Evolutionary conservation across 768 basidiomycete genomes (phyloP).

Genomic region (Russula abietina): DNA sequence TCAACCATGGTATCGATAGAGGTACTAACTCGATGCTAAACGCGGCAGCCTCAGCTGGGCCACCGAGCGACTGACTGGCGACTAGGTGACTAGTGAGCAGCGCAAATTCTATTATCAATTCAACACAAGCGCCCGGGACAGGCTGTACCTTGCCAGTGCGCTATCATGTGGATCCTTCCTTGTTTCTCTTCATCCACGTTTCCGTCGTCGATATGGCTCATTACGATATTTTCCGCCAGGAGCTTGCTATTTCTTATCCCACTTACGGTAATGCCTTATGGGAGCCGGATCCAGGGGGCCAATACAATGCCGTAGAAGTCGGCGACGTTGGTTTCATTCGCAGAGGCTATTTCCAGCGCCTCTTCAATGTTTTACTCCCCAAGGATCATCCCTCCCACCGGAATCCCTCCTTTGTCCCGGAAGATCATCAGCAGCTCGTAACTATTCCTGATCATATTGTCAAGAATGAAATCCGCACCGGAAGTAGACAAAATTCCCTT

Average conservation of each 20-base stretch:
- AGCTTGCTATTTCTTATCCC: not conserved
- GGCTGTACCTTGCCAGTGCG: too few species aligned
- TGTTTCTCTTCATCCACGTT: not conserved
- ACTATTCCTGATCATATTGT: not conserved
- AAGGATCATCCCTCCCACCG: not conserved
- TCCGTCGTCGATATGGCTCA: not conserved
- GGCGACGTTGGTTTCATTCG: slow-evolving; percentile 1
- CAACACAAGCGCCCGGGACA: not conserved
- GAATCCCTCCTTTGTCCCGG: not conserved
- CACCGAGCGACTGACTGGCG: too few species aligned
- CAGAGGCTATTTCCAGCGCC: not conserved
- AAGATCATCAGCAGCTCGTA: not conserved
- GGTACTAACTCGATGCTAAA: too few species aligned
- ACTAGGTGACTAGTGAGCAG: too few species aligned
- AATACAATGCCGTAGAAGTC: not conserved
- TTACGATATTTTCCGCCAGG: not conserved
- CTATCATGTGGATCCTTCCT: not conserved
- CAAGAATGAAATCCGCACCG: not conserved
- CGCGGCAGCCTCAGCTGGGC: too few species aligned
- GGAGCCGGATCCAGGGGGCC: not conserved
- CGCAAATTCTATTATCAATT: too few species aligned
- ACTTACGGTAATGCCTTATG: not conserved
- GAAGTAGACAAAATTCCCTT: not conserved
- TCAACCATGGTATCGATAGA: too few species aligned
- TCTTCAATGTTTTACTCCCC: not conserved